Evolutionary conservation across 2,329 filamentous ascomycete genomes (phyloP), one percentile per base, ranked within the genome.

Genomic region (Neocatenulostroma microsporum): DNA sequence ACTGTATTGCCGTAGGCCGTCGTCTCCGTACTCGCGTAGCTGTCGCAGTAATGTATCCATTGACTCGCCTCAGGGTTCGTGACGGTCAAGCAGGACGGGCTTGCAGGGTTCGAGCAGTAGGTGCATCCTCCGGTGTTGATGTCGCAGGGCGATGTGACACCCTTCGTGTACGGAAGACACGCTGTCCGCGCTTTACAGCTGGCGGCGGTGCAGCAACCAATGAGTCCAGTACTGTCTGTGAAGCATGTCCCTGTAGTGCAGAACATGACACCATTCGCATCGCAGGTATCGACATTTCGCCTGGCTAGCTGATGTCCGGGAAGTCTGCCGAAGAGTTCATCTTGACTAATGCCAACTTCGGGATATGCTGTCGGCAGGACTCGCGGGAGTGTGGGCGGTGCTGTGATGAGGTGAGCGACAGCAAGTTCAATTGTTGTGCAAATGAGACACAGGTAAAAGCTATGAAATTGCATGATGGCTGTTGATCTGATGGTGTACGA

Each of bases 151-250:
- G 31, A 27, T 10, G 39, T 31, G 3, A 36, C 10, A 12, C 25
- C 33, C 14, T 34, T 7, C 4, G 38, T 36, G 15, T 46, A 49
- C 1, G 44, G 37, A 13, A 48, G 39, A 28, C 46, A 49, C 2
- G 28, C 37, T 19, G 45, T 44, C 14, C 48, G 35, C 12, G 42
- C 36, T 14, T 21, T 37, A 21, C 46, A 49, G 13, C 33, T 41
- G 9, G 45, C 27, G 11, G 34, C 39, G 19, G 40, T 39, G 34
- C 46, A 49, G 30, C 46, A 51, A 17, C 48, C 46, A 12, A 51
- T 34, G 5, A 39, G 40, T 8, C 41, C 37, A 19, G 32, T 34
- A 21, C 9, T 24, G 17, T 37, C 44, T 4, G 42, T 45, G 33
- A 37, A 49, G 40, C 43, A 48, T 3, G 43, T 48, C 8, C 42